These are phyloP conservation scores for Globisporangium cylindrosporum DNA, from an alignment of 352 stramenopile species.

Conservation along the genomic window DNA sequence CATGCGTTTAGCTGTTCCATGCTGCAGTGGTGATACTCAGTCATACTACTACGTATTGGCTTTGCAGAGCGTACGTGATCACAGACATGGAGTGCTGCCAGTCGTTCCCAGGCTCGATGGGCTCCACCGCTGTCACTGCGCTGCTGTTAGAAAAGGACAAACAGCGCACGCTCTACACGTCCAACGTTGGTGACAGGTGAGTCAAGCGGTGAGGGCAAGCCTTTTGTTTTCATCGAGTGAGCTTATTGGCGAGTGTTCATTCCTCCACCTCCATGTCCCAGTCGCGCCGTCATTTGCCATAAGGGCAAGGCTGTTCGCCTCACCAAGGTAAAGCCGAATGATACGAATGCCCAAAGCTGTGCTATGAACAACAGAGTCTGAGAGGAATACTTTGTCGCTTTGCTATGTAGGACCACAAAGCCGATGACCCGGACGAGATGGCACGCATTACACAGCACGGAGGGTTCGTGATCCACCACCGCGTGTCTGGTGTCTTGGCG, in stretches of 20 bases:
- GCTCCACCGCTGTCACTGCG: slow-evolving; percentile 60
- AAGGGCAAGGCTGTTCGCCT: slow-evolving; percentile 53
- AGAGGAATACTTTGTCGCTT: neutral
- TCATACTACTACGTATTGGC: too few species aligned
- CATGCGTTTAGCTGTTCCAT: too few species aligned
- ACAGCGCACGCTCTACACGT: slow-evolving; percentile 43
- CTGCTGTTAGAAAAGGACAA: slow-evolving; percentile 43
- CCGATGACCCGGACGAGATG: slow-evolving; percentile 49
- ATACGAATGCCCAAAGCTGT: neutral
- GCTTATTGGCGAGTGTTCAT: neutral
- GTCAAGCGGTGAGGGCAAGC: too few species aligned
- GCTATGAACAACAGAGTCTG: neutral
- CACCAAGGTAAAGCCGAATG: slow-evolving; percentile 32
- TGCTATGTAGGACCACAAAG: slow-evolving; percentile 61
- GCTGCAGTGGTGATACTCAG: too few species aligned
- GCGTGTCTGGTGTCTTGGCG: slow-evolving; percentile 67
- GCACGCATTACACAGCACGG: slow-evolving; percentile 53
- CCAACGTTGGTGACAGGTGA: slow-evolving; percentile 80
- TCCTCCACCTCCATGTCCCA: slow-evolving; percentile 15
- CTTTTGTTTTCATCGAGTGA: too few species aligned
- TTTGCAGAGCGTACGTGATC: slow-evolving; percentile 58
- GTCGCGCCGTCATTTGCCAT: slow-evolving; percentile 61
- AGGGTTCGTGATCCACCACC: slow-evolving; percentile 71
- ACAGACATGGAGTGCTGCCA: slow-evolving; percentile 78
- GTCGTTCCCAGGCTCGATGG: slow-evolving; percentile 38